Percentiles rank a stretch among this genome's conserved stretches.
phyloP scores from a whole-genome alignment of 495 filamentous ascomycete genomes.

The Penicillium riverlandense region DNA sequence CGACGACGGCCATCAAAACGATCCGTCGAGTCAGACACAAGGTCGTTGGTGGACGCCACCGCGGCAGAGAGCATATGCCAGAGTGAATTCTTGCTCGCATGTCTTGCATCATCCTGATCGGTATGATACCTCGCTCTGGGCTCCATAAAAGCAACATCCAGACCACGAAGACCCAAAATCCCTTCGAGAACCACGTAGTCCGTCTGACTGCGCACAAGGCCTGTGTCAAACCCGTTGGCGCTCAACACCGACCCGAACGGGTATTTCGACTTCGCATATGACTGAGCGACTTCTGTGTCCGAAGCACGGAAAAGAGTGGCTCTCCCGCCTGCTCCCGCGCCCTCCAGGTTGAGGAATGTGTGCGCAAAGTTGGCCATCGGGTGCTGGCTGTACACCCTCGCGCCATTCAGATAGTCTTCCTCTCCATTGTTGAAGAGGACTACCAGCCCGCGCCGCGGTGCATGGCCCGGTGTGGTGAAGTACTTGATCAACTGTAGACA shows the following conservation, averaged over 20 bases:
- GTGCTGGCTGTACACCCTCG: conserved; percentile 75
- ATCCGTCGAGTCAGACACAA: conserved; percentile 63
- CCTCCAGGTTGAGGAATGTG: conserved; percentile 90
- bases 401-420: conserved; percentile 88
- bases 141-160: conserved; percentile 87
- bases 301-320: conserved; percentile 82
- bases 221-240: conserved; percentile 74
- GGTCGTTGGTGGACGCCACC: conserved; percentile 58
- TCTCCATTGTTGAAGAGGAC: conserved; percentile 92
- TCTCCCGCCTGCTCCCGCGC: conserved; percentile 86
- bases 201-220: conserved; percentile 74
- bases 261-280: conserved; percentile 61
- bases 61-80: conserved; percentile 93
- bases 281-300: conserved; percentile 76
- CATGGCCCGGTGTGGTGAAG: conserved; percentile 71
- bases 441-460: conserved; percentile 72
- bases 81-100: conserved; percentile 66
- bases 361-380: conserved; percentile 70
- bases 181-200: conserved; percentile 84
- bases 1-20: conserved; percentile 56
- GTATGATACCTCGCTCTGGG: conserved; percentile 89
- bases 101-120: conserved; percentile 73
- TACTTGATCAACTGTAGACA: conserved; percentile 82
- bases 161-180: conserved; percentile 73
- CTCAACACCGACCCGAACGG: conserved; percentile 80